phyloP scores from a whole-genome alignment of 345 rosid genomes.

The Eucalyptus coolabah region DNA sequence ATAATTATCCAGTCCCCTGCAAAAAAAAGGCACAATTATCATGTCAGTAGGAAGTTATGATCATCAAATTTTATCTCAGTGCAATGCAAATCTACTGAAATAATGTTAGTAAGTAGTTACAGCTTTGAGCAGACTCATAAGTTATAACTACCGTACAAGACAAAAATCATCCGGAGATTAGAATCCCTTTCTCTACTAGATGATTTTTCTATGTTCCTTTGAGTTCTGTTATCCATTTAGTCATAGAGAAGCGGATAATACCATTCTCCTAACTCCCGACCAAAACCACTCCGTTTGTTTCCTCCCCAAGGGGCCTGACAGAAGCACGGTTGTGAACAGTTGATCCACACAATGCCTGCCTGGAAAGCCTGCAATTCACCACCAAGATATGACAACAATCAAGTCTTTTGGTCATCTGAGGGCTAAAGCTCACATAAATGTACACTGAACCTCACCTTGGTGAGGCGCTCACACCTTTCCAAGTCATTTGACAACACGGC shows the following conservation, averaged over 20 bases:
- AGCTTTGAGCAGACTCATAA: too few relatives aligned
- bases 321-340: constrained; percentile 98
- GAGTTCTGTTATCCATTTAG: neutral
- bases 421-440: neutral
- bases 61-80: too few relatives aligned
- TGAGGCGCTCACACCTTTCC: constrained; percentile 91
- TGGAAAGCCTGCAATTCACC: constrained; percentile 48
- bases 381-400: neutral
- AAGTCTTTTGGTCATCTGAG: neutral
- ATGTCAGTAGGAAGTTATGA: too few relatives aligned
- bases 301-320: constrained; percentile 99
- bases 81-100: too few relatives aligned
- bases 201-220: neutral
- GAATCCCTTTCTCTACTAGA: too few relatives aligned
- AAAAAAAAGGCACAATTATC: neutral
- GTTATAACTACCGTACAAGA: too few relatives aligned
- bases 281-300: constrained; percentile 89
- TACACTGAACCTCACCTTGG: constrained; percentile 43
- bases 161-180: too few relatives aligned
- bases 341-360: constrained; percentile 87
- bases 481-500: constrained; percentile 87
- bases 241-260: neutral
- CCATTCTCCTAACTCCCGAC: constrained; percentile 99
- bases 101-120: too few relatives aligned
- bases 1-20: constrained; percentile 94